Base-by-base conservation (phyloP, 2,329 filamentous ascomycete species). In the Diaporthe humulicola region DNA sequence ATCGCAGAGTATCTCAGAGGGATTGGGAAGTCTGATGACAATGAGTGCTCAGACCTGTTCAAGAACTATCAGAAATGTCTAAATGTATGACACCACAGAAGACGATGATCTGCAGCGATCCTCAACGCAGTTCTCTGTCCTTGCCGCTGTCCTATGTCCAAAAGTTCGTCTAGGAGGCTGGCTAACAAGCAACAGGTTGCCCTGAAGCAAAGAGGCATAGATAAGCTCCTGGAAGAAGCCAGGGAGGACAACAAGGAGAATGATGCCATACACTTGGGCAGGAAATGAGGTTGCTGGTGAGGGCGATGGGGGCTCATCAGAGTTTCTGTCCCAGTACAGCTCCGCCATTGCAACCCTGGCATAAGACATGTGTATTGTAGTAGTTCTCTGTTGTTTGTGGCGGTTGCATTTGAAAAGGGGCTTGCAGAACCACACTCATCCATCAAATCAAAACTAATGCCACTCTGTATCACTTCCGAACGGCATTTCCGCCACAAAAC, bases 221-320 rank as follows among this genome's bases (percentile, higher is more conserved):
- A 98, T 84, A 94, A 93, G 80, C 94, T 98, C 88, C 87, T 99
- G 15, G 94, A 96, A 10, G 97, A 98, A 80, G 96, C 96, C 25
- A 90, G 96, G 75, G 95, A 97, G 78, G 94, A 96, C 81, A 96
- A 95, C 80, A 94, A 92, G 80, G 97, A 98, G 78, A 97, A 95
- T 77, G 96, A 98, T 82, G 87, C 91, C 15, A 87, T 93, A 77
- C 90, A 94, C 79, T 87, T 94, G 86, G 86, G 85, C 77, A 84
- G 87, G 61, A 86, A 84, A 79, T 83, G 75, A 81, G 40, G 50
- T 22, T 38, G 19, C 57, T 25, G 57, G 6, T 19, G 10, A 10
- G 1, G 5, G 28, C 7, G 6, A 17, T 60, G 50, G 48, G 50
- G 67, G 25, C 28, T 50, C 28, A 38, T 33, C 2, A 28, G 4